These are phyloP conservation scores for Colletotrichum karsti DNA, from an alignment of 2,329 filamentous ascomycete species.

Conservation along the genomic window DNA sequence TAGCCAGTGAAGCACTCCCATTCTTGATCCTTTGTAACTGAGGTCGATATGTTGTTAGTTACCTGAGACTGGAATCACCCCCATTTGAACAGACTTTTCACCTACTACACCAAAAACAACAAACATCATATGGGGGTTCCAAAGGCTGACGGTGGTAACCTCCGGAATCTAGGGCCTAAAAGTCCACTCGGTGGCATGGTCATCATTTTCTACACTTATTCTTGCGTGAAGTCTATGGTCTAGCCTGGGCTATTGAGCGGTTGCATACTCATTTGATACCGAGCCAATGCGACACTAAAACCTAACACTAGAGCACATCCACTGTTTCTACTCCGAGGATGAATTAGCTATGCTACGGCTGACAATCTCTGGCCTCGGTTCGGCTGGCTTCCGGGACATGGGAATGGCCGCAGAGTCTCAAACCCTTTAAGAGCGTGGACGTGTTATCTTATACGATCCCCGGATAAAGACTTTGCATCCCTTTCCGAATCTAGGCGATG, in stretches of 20 bases:
- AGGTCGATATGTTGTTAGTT: no score
- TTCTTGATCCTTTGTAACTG: no score
- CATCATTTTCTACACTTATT: no score
- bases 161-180: neutral
- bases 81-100: neutral
- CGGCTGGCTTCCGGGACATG: neutral
- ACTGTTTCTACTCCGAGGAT: neutral
- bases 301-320: neutral
- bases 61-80: neutral
- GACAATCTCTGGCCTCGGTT: neutral
- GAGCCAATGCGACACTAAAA: neutral
- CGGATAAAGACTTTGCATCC: neutral
- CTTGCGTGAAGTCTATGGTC: neutral
- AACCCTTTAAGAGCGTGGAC: neutral
- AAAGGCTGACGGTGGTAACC: neutral
- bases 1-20: no score
- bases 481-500: neutral
- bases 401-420: neutral
- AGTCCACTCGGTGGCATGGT: neutral
- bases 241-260: neutral
- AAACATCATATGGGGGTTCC: neutral
- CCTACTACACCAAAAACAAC: neutral
- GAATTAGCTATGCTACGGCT: neutral
- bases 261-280: neutral
- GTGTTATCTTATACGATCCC: neutral